Base-by-base conservation (phyloP, 2,329 filamentous ascomycete genomes). In the Alternaria brassicae region DNA sequence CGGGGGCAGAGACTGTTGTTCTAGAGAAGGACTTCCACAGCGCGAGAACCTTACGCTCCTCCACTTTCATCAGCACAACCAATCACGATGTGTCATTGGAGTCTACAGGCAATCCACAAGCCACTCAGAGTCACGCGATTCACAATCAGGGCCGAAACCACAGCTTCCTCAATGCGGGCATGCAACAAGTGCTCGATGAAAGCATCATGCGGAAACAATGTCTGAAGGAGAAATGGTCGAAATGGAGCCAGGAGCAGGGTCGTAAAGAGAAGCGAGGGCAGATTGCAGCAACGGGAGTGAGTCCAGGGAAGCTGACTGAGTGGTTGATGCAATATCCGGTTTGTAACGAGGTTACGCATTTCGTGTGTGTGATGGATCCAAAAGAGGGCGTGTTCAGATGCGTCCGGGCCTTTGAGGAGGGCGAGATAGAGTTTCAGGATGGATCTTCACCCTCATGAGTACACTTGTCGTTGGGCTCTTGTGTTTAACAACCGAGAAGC, bases 311-410 rank as follows among this genome's bases (percentile, higher is more conserved):
- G 28, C 66, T 87, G 3, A 73, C 80, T 2, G 65, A 73, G 10
- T 86, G 85, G 85, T 74, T 87, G 8, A 75, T 77, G 21, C 75
- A 75, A 13, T 84, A 81, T 59, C 86, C 86, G 0, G 83, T 84
- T 3, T 81, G 81, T 15, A 88, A 88, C 66, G 83, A 86, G 55
- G 79, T 77, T 34, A 88, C 85, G 2, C 86, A 89, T 72, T 89
- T 84, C 72, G 81, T 82, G 4, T 81, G 81, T 19, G 74, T 89
- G 27, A 82, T 89, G 81, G 86, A 88, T 73, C 83, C 86, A 3
- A 70, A 60, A 6, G 71, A 70, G 13, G 85, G 85, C 0, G 73
- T 75, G 12, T 74, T 88, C 21, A 69, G 76, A 13, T 87, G 83
- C 81, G 65, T 81, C 12, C 62, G 58, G 37, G 36, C 58, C 12